Base-by-base conservation (phyloP, 2,329 filamentous ascomycete species). In the Ophiostoma australiae region DNA sequence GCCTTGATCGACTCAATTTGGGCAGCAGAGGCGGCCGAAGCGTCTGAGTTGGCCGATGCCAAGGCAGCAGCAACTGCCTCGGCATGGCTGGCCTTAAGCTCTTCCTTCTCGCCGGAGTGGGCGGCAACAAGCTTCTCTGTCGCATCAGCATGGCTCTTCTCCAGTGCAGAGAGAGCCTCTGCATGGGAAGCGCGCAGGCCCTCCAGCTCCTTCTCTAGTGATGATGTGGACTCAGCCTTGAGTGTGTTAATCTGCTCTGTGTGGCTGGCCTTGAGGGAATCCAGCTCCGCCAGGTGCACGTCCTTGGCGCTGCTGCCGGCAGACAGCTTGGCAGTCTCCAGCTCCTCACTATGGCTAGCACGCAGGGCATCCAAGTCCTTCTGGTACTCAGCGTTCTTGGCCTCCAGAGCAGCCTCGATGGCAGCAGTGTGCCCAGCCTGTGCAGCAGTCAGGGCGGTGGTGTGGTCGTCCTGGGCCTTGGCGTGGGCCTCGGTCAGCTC, bases 211-310 rank as follows among this genome's bases (percentile, higher is more conserved):
- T 82, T 77, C 75, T 81, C 81, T 44, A 86, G 78, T 0, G 77
- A 75, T 33, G 82, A 79, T 73, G 79, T 81, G 68, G 82, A 79
- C 7, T 79, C 75, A 0, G 78, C 78, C 41, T 80, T 77, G 58
- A 85, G 85, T 52, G 78, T 79, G 77, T 88, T 85, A 11, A 90
- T 76, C 75, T 86, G 86, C 80, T 88, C 85, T 5, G 85, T 85
- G 75, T 89, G 85, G 74, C 82, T 85, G 13, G 84, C 83, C 72
- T 82, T 84, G 66, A 90, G 78, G 1, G 84, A 83, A 61, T 87
- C 84, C 1, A 90, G 78, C 63, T 82, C 82, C 37, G 81, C 79
- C 70, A 85, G 81, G 69, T 86, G 82, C 31, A 73, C 76, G 61
- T 81, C 80, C 15, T 77, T 70, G 37, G 79, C 79, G 44, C 81